Evolutionary conservation across 208 protist genomes (phyloP).

Genomic region (Trypanosomatidae sp.): DNA sequence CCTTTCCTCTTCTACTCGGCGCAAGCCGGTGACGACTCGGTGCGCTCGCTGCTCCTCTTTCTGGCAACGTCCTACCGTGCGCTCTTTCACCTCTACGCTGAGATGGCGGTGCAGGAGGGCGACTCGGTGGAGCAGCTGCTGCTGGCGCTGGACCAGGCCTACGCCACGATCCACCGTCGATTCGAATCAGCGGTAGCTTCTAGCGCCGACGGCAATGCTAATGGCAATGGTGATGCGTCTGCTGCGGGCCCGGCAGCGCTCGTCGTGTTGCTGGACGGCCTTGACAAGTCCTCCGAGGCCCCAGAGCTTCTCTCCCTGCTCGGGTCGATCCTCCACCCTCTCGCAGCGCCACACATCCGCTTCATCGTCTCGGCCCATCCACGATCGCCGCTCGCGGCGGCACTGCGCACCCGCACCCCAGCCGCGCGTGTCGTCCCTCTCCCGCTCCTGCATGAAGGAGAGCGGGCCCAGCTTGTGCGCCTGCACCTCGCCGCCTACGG

Average conservation of each 20-base stretch:
- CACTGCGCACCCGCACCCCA: constrained; percentile 49
- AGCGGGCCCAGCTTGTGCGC: constrained; percentile 73
- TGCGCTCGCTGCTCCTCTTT: constrained; percentile 58
- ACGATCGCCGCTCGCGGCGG: constrained; percentile 31
- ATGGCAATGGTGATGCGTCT: neutral
- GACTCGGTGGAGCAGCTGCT: constrained; percentile 52
- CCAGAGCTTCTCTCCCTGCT: constrained; percentile 51
- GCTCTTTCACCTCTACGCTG: constrained; percentile 41
- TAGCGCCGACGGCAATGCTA: neutral
- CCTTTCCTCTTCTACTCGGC: constrained; percentile 59
- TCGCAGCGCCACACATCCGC: constrained; percentile 42
- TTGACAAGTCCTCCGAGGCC: constrained; percentile 60
- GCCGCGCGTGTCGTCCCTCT: constrained; percentile 32
- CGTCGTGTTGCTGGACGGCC: constrained; percentile 64
- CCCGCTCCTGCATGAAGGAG: constrained; percentile 42
- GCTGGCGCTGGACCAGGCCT: constrained; percentile 49
- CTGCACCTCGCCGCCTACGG: constrained; percentile 72
- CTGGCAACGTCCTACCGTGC: constrained; percentile 40
- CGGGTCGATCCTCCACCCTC: constrained; percentile 42
- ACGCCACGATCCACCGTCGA: constrained; percentile 40
- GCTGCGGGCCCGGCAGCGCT: constrained; percentile 8
- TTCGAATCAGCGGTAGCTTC: constrained; percentile 8
- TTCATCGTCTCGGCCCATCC: constrained; percentile 54
- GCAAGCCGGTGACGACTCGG: constrained; percentile 60
- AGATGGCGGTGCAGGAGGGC: constrained; percentile 45